Conservation (phyloP, 495 filamentous ascomycete species). For the Talaromyces thailandensis region DNA sequence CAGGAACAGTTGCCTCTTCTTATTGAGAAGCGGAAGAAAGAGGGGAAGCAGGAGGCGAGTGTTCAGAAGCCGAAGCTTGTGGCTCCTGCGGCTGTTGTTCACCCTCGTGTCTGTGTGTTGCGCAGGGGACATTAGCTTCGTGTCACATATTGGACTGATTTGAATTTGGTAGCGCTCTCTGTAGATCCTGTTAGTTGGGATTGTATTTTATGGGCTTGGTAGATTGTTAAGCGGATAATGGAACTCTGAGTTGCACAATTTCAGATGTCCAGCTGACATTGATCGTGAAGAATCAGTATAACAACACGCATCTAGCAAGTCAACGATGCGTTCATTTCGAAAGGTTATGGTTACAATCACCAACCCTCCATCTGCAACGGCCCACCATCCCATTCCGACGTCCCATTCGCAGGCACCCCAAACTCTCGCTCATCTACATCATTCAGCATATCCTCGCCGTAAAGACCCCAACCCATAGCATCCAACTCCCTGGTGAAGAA, state of each 20-base stretch:
- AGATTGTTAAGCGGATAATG: neutral
- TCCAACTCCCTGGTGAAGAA: constrained; percentile 89
- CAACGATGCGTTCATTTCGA: no score
- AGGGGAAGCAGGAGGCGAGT: neutral
- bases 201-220: neutral
- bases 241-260: neutral
- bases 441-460: constrained; percentile 25
- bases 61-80: neutral
- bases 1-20: neutral
- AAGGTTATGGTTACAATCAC: constrained; percentile 9
- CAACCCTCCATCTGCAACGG: constrained; percentile 37
- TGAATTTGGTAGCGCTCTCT: neutral
- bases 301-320: no score
- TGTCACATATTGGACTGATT: neutral
- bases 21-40: neutral
- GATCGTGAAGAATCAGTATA: no score
- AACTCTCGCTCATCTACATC: constrained; percentile 36
- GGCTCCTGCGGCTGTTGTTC: neutral
- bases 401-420: constrained; percentile 26
- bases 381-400: constrained; percentile 37
- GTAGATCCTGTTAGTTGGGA: neutral
- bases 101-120: neutral
- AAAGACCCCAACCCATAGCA: constrained; percentile 58
- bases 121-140: neutral
- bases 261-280: neutral